Conservation (phyloP, 139 green algal genomes). For the Haematococcus lacustris region DNA sequence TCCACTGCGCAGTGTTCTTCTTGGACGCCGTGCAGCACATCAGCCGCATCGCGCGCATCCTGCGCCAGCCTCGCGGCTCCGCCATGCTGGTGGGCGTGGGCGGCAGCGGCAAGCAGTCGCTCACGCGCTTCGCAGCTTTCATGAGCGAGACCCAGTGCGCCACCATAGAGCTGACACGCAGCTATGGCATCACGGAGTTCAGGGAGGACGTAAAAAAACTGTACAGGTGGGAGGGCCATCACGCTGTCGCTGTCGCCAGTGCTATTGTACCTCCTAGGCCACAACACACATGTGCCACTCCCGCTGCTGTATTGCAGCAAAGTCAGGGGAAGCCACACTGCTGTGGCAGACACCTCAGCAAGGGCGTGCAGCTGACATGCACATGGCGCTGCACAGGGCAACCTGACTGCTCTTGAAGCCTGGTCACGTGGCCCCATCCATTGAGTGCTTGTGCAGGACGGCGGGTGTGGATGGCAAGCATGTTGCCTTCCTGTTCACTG, state of each 20-base stretch:
- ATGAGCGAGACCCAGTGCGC: constrained; percentile 45
- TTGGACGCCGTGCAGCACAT: constrained; percentile 73
- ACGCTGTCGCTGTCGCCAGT: no score
- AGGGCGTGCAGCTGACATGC: no score
- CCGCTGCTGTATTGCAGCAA: no score
- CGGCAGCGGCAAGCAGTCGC: constrained; percentile 67
- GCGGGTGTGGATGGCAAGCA: constrained; percentile 58
- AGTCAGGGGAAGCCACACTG: no score
- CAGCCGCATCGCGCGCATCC: constrained; percentile 50
- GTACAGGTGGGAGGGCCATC: constrained; percentile 48
- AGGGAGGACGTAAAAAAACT: constrained; percentile 77
- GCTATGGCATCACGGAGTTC: constrained; percentile 65
- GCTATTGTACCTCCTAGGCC: no score
- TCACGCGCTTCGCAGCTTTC: constrained; percentile 70
- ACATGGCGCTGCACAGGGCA: no score
- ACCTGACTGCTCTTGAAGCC: no score
- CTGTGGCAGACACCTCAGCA: no score
- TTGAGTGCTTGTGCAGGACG: no score
- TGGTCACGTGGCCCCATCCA: no score
- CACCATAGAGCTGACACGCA: constrained; percentile 56
- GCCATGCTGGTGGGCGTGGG: constrained; percentile 68
- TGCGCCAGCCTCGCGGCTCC: constrained; percentile 61
- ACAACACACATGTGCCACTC: no score
- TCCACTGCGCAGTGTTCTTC: constrained; percentile 79
- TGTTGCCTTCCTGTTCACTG: constrained; percentile 68